Evolutionary conservation across 2,329 filamentous ascomycete species (phyloP).

Genomic region (Colletotrichum sp.): DNA sequence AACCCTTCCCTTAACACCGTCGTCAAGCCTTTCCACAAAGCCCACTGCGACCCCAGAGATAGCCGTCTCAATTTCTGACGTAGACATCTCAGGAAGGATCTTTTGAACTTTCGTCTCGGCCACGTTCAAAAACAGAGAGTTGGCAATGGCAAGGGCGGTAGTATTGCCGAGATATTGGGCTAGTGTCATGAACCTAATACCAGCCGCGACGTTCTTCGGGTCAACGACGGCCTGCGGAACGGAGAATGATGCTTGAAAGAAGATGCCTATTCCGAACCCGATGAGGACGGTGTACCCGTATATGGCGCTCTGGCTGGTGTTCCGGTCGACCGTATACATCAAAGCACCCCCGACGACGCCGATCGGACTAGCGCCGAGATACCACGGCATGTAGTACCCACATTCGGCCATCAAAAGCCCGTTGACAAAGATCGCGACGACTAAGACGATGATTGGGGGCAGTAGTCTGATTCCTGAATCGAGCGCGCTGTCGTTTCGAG

Average conservation of each 20-base stretch:
- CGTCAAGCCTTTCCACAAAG: not conserved
- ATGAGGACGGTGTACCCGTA: conserved; percentile 18
- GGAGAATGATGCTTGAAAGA: conserved; percentile 35
- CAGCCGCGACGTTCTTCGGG: conserved; percentile 28
- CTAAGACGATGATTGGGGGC: not conserved
- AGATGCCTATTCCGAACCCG: conserved; percentile 40
- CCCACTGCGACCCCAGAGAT: not conserved
- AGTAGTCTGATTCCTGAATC: not conserved
- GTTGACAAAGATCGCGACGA: not conserved
- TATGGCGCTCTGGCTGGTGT: not conserved
- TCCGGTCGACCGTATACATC: not conserved
- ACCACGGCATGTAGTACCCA: not conserved
- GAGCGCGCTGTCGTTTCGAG: not conserved
- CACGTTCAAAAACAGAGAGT: not conserved
- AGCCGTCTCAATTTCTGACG: not conserved
- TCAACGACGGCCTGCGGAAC: conserved; percentile 36
- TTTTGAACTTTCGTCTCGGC: not conserved
- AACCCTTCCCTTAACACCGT: not conserved
- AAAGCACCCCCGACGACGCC: not conserved
- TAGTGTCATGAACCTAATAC: conserved; percentile 38
- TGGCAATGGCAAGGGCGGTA: not conserved
- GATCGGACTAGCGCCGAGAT: not conserved
- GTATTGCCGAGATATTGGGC: not conserved
- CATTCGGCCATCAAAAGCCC: not conserved
- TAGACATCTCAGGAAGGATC: not conserved